Evolutionary conservation across 2,329 filamentous ascomycete species (phyloP), one percentile per base, ranked within the genome.

Genomic region (Aspergillus sp.): DNA sequence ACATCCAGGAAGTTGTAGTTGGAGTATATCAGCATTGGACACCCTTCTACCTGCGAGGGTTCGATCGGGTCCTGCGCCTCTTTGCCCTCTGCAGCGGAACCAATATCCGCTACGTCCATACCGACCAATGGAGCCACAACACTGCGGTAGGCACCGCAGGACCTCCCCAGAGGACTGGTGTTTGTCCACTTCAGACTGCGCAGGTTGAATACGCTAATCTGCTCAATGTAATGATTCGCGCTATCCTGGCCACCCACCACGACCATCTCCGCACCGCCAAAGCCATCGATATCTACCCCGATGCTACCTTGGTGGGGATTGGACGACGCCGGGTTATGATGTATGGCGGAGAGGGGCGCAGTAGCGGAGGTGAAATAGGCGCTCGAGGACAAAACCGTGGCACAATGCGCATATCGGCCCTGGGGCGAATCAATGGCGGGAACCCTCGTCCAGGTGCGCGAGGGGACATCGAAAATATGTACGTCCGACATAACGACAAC

Each of bases 1-100:
- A 98, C 91, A 49, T 98, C 89, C 34, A 98, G 61, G 52, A 98
- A 98, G 60, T 98, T 96, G 62, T 98, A 98, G 56, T 98, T 98
- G 15, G 89, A 96, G 59, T 98, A 98, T 28, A 98, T 93, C 41
- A 98, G 72, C 86, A 96, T 95, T 3, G 75, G 69, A 5, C 72
- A 69, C 11, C 71, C 73, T 15, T 58, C 47, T 16, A 44, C 47
- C 32, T 50, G 51, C 16, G 40, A 45, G 26, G 49, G 46, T 30
- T 48, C 52, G 22, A 42, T 44, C 3, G 51, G 57, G 30, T 51
- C 58, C 36, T 42, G 63, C 44, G 31, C 51, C 40, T 49, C 55
- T 37, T 62, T 51, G 15, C 66, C 58, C 12, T 59, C 47, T 4
- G 61, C 54, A 10, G 54, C 56, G 6, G 54, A 57, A 13, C 66